Evolutionary conservation across 1,139 yeast genomes (phyloP).

Genomic region (Pichia sp.): DNA sequence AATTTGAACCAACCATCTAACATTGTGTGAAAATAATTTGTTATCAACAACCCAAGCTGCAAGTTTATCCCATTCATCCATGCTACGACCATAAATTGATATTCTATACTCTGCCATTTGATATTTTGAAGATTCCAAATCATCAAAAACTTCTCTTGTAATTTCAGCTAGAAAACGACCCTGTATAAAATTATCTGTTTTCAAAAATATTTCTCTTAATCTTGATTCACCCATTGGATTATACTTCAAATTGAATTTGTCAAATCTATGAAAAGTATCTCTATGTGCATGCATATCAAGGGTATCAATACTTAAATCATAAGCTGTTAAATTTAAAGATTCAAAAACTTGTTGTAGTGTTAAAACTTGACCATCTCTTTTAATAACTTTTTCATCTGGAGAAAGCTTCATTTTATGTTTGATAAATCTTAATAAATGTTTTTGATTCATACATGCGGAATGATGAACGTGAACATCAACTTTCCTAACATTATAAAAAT

Average conservation of each 20-base stretch:
- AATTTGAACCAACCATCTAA: constrained; percentile 93
- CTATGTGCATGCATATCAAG: constrained; percentile 99
- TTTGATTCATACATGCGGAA: constrained; percentile 98
- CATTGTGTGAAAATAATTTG: constrained; percentile 86
- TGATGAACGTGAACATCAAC: constrained; percentile 99
- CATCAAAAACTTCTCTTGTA: constrained; percentile 88
- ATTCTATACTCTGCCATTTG: constrained; percentile 97
- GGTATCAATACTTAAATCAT: constrained; percentile 92
- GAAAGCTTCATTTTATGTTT: constrained; percentile 79
- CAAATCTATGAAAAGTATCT: constrained; percentile 96
- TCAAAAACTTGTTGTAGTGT: constrained; percentile 84
- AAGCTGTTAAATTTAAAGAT: constrained; percentile 84
- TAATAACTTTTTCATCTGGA: constrained; percentile 86
- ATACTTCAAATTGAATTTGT: constrained; percentile 93
- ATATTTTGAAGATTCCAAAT: constrained; percentile 88
- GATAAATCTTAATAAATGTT: constrained; percentile 88
- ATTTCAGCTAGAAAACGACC: constrained; percentile 91
- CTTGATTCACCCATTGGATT: constrained; percentile 98
- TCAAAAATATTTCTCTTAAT: constrained; percentile 87
- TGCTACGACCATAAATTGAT: constrained; percentile 84
- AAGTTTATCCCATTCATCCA: constrained; percentile 90
- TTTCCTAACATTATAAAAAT: constrained; percentile 94
- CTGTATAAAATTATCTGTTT: constrained; percentile 86
- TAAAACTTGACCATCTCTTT: constrained; percentile 87
- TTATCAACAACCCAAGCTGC: constrained; percentile 95